Conservation (phyloP, 1,284 basidiomycete genomes). For the Singerocomus inundabilis region DNA sequence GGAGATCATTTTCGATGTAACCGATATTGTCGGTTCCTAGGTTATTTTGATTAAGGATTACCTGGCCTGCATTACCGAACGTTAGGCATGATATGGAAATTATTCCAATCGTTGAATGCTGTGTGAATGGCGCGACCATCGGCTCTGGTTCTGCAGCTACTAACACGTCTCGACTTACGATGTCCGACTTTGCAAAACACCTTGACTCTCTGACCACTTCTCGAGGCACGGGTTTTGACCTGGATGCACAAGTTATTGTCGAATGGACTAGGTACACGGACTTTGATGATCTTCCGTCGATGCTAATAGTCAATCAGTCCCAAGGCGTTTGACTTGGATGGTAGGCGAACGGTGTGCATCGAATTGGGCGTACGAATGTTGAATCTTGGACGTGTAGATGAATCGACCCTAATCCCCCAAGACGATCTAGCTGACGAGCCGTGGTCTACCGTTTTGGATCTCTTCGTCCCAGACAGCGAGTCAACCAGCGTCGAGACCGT, state of each 20-base stretch:
- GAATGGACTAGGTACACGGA: slow-evolving; percentile 29
- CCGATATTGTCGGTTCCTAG: background rate
- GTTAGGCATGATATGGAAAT: background rate
- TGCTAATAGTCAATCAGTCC: slow-evolving; percentile 24
- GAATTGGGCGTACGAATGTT: background rate
- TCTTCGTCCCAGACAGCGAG: slow-evolving; percentile 16
- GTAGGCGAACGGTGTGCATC: slow-evolving; percentile 12
- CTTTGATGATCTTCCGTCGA: slow-evolving; percentile 5
- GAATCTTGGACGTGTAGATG: slow-evolving; percentile 19
- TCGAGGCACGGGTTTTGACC: slow-evolving; percentile 9
- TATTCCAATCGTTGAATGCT: background rate
- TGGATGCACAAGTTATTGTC: slow-evolving; percentile 15
- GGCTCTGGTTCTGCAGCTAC: background rate
- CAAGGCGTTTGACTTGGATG: slow-evolving; percentile 12
- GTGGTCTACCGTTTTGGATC: slow-evolving; percentile 32
- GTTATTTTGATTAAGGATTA: background rate
- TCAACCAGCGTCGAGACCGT: slow-evolving; percentile 4
- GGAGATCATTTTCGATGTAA: slow-evolving; percentile 36
- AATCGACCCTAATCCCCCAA: slow-evolving; percentile 7
- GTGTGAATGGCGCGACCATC: too few species aligned
- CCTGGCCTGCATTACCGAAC: background rate
- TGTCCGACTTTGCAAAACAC: slow-evolving; percentile 25
- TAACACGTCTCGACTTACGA: slow-evolving; percentile 3
- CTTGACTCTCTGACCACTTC: slow-evolving; percentile 25
- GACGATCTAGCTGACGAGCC: slow-evolving; percentile 15